phyloP scores from a whole-genome alignment of 202 grass and related monocot species.

The Carex arenaria region DNA sequence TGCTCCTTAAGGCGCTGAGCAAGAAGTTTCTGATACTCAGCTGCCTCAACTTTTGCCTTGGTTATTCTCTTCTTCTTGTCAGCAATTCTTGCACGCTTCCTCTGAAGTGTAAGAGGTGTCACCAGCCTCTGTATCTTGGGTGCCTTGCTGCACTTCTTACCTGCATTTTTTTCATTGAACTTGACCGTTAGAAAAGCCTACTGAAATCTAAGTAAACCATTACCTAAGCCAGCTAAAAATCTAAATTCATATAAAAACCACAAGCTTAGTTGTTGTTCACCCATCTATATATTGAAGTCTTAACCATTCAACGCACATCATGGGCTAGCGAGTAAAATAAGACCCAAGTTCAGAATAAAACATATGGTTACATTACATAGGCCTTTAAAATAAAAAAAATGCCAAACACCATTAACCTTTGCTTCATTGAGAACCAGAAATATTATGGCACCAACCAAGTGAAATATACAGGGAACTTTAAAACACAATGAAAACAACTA shows the following conservation, averaged over 20 bases:
- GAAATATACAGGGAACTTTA: neutral
- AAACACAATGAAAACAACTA: neutral
- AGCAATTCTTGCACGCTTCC: slow-evolving; percentile 70
- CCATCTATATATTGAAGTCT: neutral
- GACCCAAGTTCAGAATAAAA: neutral
- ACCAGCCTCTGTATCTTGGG: slow-evolving; percentile 91
- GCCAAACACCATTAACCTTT: neutral
- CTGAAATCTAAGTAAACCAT: neutral
- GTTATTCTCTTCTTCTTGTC: slow-evolving; percentile 86
- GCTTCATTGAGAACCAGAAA: neutral
- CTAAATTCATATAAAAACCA: neutral
- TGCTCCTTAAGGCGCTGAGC: slow-evolving; percentile 75
- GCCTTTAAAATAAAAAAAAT: neutral
- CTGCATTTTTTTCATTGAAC: slow-evolving; percentile 22
- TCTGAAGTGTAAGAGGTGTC: slow-evolving; percentile 68
- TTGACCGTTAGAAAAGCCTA: neutral
- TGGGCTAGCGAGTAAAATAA: neutral
- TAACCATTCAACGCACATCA: neutral
- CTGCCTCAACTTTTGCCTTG: slow-evolving; percentile 74
- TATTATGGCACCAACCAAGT: neutral
- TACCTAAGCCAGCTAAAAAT: neutral
- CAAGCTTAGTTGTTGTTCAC: neutral
- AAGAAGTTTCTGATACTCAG: slow-evolving; percentile 83
- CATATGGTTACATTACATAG: neutral
- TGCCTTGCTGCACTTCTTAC: slow-evolving; percentile 86